phyloP scores from a whole-genome alignment of 768 basidiomycete species.

The Lepiota venenata region DNA sequence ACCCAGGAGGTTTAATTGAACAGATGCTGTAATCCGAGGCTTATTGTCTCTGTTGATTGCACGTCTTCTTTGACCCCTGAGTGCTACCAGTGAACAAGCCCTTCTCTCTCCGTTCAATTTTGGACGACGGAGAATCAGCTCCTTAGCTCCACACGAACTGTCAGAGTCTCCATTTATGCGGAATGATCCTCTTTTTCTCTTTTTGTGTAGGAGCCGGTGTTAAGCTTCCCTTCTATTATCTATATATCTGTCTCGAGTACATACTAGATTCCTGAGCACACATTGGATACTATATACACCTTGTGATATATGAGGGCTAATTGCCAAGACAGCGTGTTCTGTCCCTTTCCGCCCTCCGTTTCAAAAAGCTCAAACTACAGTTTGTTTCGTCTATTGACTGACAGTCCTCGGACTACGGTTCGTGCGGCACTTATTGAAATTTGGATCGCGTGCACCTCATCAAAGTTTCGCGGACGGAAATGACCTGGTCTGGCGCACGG shows the following conservation, averaged over 20 bases:
- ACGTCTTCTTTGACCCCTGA: background rate
- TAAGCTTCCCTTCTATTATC: no score
- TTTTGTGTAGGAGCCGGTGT: background rate
- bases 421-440: no score
- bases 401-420: no score
- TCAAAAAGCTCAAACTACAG: no score
- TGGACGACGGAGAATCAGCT: background rate
- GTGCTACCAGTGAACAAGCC: background rate
- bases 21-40: background rate
- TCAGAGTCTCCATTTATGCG: background rate
- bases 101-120: background rate
- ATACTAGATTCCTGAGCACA: no score
- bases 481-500: background rate
- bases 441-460: background rate
- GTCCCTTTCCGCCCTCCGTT: no score
- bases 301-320: no score
- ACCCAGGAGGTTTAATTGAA: background rate
- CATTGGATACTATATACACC: no score
- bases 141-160: background rate
- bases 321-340: no score
- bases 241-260: no score
- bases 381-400: no score
- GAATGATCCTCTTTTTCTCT: no score
- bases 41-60: constrained; percentile 1
- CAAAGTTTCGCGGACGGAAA: constrained; percentile 9